A percentile compares a stretch with the other conserved stretches of the same genome.
These are phyloP conservation scores for Suillus alpinus DNA, from an alignment of 768 basidiomycete species.

Conservation along the genomic window DNA sequence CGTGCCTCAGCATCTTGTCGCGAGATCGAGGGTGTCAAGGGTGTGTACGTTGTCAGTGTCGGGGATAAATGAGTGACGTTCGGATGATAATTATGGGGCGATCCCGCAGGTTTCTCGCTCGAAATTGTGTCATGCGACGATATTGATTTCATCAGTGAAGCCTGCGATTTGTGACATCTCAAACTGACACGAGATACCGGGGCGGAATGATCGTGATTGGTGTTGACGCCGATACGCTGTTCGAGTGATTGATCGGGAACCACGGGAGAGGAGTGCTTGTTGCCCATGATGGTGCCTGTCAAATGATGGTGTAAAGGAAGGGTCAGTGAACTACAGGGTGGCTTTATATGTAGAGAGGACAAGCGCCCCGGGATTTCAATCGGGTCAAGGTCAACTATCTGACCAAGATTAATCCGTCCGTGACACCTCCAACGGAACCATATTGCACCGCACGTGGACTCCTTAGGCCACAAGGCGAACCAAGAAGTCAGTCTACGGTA, in stretches of 20 bases:
- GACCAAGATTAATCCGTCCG: not conserved
- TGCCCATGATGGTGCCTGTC: constrained; percentile 25
- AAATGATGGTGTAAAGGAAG: not conserved
- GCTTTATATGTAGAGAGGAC: not conserved
- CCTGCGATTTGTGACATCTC: constrained; percentile 36
- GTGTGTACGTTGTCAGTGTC: constrained; percentile 23
- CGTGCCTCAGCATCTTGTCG: constrained; percentile 35
- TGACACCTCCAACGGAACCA: not conserved
- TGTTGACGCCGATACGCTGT: constrained; percentile 5
- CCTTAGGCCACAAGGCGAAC: not conserved
- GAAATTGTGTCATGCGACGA: constrained; percentile 41
- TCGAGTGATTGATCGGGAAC: constrained; percentile 19
- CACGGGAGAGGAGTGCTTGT: constrained; percentile 25
- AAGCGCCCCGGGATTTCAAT: not conserved
- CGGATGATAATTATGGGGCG: not conserved
- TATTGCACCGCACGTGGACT: not conserved
- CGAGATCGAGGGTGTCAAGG: constrained; percentile 18
- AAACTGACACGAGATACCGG: constrained; percentile 36
- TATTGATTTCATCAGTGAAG: constrained; percentile 33
- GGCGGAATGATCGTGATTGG: constrained; percentile 9
- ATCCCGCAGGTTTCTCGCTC: constrained; percentile 24
- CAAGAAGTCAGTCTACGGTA: not conserved
- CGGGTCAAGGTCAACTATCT: not conserved
- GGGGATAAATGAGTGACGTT: constrained; percentile 8
- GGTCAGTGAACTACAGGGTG: not conserved